phyloP scores from a whole-genome alignment of 1,139 yeast genomes.

The Diutina catenulata region DNA sequence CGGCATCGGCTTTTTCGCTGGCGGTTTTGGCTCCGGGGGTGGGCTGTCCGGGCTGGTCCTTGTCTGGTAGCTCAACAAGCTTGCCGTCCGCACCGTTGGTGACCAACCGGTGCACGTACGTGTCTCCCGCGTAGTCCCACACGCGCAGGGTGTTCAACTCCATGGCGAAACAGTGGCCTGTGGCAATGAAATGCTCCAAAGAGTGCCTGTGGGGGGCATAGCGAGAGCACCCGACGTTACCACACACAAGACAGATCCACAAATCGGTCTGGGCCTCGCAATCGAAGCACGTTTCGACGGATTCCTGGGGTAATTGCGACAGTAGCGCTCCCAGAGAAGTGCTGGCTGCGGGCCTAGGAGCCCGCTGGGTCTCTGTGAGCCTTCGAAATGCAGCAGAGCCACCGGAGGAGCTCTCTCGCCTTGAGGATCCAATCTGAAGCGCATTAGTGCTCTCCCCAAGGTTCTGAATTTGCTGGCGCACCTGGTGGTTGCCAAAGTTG shows the following conservation, averaged over 20 bases:
- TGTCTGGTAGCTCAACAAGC: constrained; percentile 55
- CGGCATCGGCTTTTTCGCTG: constrained; percentile 10
- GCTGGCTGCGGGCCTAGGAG: no score
- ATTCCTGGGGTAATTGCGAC: constrained; percentile 7
- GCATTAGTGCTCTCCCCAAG: constrained; percentile 20
- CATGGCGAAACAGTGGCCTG: constrained; percentile 90
- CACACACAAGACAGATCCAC: constrained; percentile 90
- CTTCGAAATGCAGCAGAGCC: no score
- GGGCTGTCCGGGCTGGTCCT: no score
- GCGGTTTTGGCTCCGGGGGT: neutral
- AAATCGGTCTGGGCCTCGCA: constrained; percentile 53
- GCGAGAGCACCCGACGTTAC: constrained; percentile 82
- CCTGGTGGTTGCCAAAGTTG: constrained; percentile 24
- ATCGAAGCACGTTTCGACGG: constrained; percentile 23
- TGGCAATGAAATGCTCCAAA: constrained; percentile 60
- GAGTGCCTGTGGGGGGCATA: constrained; percentile 80
- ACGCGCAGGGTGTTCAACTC: constrained; percentile 76
- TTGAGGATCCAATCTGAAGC: no score
- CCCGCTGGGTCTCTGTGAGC: no score
- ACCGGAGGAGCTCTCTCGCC: no score
- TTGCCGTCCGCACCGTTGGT: constrained; percentile 84
- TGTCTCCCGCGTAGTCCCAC: constrained; percentile 93
- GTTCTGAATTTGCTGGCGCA: constrained; percentile 23
- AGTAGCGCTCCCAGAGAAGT: constrained; percentile 9
- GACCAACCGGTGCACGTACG: constrained; percentile 76